Evolutionary conservation across 371 early-diverging fungal genomes (phyloP).

Genomic region (Gilbertella persicaria): DNA sequence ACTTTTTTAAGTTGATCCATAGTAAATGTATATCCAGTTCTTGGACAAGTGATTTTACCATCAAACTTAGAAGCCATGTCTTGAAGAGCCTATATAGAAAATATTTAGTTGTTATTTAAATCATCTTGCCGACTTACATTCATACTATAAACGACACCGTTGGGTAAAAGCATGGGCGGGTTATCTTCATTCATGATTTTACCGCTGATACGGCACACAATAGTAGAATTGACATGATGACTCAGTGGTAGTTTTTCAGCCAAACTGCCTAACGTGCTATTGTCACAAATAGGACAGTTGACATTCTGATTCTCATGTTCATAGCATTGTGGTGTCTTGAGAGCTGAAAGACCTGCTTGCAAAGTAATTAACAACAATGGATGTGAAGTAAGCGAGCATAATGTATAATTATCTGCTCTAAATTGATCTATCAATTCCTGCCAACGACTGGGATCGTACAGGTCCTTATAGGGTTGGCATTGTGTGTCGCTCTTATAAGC

Average conservation of each 20-base stretch:
- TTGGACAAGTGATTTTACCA: slow-evolving; percentile 81
- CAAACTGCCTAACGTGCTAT: slow-evolving; percentile 79
- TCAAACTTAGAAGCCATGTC: slow-evolving; percentile 80
- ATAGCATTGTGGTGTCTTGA: slow-evolving; percentile 86
- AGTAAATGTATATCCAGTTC: slow-evolving; percentile 69
- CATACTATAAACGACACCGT: slow-evolving; percentile 91
- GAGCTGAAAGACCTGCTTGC: slow-evolving; percentile 91
- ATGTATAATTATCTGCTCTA: slow-evolving; percentile 77
- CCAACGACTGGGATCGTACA: slow-evolving; percentile 86
- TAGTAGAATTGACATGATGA: slow-evolving; percentile 91
- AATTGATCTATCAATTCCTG: slow-evolving; percentile 74
- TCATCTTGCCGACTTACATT: slow-evolving; percentile 46
- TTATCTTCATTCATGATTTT: slow-evolving; percentile 93
- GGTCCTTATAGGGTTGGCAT: slow-evolving; percentile 75
- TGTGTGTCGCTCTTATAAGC: slow-evolving; percentile 75
- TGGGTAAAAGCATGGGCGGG: slow-evolving; percentile 92
- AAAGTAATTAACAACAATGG: slow-evolving; percentile 84
- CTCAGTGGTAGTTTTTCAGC: slow-evolving; percentile 84
- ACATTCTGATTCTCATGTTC: slow-evolving; percentile 74
- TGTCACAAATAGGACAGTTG: slow-evolving; percentile 94
- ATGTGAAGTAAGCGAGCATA: slow-evolving; percentile 82
- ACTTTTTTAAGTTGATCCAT: slow-evolving; percentile 79
- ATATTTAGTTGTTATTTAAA: not conserved
- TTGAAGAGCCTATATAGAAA: slow-evolving; percentile 62
- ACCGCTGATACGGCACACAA: slow-evolving; percentile 91